phyloP scores from a whole-genome alignment of 768 basidiomycete species.

The Russula griseocarnosa region DNA sequence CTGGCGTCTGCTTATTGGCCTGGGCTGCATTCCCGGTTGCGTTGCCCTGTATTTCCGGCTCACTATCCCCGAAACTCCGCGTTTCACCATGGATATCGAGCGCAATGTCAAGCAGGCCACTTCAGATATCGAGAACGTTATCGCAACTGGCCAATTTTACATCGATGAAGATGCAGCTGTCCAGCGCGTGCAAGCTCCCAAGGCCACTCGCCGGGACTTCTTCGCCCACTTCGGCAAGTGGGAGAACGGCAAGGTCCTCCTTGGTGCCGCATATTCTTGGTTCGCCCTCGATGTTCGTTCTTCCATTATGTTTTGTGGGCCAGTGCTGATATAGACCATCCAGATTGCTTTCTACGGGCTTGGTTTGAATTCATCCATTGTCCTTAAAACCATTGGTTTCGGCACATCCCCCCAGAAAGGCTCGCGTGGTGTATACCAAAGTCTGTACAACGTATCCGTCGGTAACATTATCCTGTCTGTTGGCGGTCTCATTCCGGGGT shows the following conservation, averaged over 20 bases:
- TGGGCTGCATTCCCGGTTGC: conserved; percentile 77
- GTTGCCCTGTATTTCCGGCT: conserved; percentile 89
- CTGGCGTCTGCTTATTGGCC: conserved; percentile 86
- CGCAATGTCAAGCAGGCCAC: conserved; percentile 73
- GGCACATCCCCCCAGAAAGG: conserved; percentile 44
- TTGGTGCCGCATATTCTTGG: conserved; percentile 82
- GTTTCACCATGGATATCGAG: conserved; percentile 90
- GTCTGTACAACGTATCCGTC: conserved; percentile 58
- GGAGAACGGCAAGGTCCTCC: conserved; percentile 73
- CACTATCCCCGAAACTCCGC: conserved; percentile 89
- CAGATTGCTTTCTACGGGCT: conserved; percentile 88
- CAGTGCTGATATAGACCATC: neutral
- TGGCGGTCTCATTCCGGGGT: conserved; percentile 81
- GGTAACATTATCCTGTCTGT: conserved; percentile 75
- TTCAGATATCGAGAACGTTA: conserved; percentile 66
- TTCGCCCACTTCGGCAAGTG: conserved; percentile 59
- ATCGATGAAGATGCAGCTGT: conserved; percentile 54
- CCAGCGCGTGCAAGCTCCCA: conserved; percentile 64
- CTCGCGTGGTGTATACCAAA: conserved; percentile 42
- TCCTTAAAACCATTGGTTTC: conserved; percentile 72
- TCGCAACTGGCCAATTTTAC: conserved; percentile 46
- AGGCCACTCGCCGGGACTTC: conserved; percentile 68
- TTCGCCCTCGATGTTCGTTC: conserved; percentile 76
- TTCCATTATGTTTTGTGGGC: conserved; percentile 29
- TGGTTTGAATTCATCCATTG: conserved; percentile 75